Conservation (phyloP, 2,329 filamentous ascomycete species). For the Canariomyces notabilis region DNA sequence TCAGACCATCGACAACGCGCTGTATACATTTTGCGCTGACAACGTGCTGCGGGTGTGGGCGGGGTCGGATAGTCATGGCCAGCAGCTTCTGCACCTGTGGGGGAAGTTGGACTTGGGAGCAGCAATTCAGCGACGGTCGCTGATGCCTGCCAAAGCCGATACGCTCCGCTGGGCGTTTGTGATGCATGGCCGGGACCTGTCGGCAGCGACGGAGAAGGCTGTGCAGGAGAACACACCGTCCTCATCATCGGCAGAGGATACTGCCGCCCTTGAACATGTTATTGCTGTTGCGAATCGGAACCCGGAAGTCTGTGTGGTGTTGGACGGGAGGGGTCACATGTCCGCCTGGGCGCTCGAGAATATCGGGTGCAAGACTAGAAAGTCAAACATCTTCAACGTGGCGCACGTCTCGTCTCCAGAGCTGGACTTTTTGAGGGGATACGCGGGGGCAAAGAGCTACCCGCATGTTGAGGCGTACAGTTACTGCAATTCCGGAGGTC, state of each 20-base stretch:
- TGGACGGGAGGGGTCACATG: conserved; percentile 82
- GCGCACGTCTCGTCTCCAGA: conserved; percentile 63
- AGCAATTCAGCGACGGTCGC: conserved; percentile 52
- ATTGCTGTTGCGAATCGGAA: conserved; percentile 79
- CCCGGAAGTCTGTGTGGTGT: conserved; percentile 80
- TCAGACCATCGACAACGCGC: conserved; percentile 75
- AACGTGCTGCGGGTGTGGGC: conserved; percentile 79
- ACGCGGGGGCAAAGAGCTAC: conserved; percentile 16
- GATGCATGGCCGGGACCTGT: conserved; percentile 76
- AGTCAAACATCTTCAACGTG: conserved; percentile 75
- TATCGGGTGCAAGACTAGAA: conserved; percentile 64
- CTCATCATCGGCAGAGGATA: conserved; percentile 45
- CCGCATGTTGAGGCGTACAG: conserved; percentile 63
- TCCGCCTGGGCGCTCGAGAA: conserved; percentile 91
- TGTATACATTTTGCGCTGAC: conserved; percentile 86
- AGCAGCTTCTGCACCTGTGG: conserved; percentile 73
- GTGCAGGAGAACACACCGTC: conserved; percentile 56
- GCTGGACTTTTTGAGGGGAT: conserved; percentile 42
- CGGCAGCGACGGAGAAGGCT: conserved; percentile 68
- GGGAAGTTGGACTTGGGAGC: conserved; percentile 70
- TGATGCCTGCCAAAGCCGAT: conserved; percentile 18
- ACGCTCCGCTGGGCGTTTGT: conserved; percentile 68
- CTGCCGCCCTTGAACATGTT: conserved; percentile 74
- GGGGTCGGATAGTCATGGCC: conserved; percentile 63
- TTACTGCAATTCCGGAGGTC: conserved; percentile 65